Evolutionary conservation across 179 eudicot genomes (phyloP).

Genomic region (Dionaea muscipula): DNA sequence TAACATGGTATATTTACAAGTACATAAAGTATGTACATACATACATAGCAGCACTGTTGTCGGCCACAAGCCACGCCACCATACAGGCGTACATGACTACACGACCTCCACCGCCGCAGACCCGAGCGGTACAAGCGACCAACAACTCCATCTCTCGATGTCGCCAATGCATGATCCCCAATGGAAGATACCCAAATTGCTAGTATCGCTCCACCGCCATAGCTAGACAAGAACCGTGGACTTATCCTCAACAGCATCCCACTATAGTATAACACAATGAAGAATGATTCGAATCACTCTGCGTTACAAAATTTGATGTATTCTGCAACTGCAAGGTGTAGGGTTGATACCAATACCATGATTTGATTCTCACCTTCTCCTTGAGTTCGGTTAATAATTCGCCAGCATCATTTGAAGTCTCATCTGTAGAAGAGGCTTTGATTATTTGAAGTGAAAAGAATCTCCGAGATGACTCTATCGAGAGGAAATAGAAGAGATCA

Average conservation of each 20-base stretch:
- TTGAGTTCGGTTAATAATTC: conserved; percentile 69
- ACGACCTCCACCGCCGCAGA: no score
- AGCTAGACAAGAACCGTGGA: conserved; percentile 79
- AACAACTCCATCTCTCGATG: no score
- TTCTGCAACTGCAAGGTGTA: no score
- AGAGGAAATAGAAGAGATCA: conserved; percentile 3
- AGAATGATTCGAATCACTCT: background rate
- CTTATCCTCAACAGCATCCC: conserved; percentile 96
- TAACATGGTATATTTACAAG: no score
- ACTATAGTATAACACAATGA: conserved; percentile 27
- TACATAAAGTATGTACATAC: no score
- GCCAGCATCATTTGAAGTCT: conserved; percentile 40
- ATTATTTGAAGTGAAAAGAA: conserved; percentile 42
- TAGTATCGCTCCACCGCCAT: conserved; percentile 90
- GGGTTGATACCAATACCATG: no score
- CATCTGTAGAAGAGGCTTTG: conserved; percentile 73
- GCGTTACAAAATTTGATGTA: background rate
- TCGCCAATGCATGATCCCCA: no score
- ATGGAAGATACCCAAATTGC: conserved; percentile 79
- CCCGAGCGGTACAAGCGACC: no score
- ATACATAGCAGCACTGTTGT: no score
- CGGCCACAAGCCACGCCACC: no score
- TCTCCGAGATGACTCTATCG: conserved; percentile 50
- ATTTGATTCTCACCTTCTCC: conserved; percentile 50
- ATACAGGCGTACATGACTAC: no score